Base-by-base conservation (phyloP, 441 rosid genomes). In the Populus tomentosa region DNA sequence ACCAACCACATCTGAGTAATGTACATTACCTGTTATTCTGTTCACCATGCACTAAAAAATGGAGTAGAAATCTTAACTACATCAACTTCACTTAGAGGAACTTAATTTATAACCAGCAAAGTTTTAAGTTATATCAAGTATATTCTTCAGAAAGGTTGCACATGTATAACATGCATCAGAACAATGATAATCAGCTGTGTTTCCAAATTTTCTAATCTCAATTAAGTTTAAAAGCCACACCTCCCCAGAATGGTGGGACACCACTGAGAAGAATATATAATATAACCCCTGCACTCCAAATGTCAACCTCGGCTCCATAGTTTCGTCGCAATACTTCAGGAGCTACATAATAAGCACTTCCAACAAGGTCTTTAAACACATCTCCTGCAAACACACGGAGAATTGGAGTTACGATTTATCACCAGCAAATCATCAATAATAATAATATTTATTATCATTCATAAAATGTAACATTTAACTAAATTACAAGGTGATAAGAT, bases 321-420 rank as follows among this genome's bases (percentile, higher is more conserved):
- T 56, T 67, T 33, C 85, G 74, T n/a, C 70, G 81, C 28, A 83
- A 53, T 33, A 83, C 85, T 74, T 81, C 84, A 61, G 84, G 84
- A 67, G 84, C 84, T 11, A 81, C 81, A 72, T 81, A 81, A 67
- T 83, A 83, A 7, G 85, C 85, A 78, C 85, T 83, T 75, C 85
- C 85, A 69, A 83, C 83, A 61, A 83, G 77, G 68, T 80, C 85
- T 70, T 36, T 77, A 69, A 83, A 83, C 63, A 67, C 62, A 71
- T 83, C 83, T 53, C 85, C 85, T 83, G 81, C 67, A 80, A 77
- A 59, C 50, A 72, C 70, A 42, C 10, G 69, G 73, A 80, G 23
- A 8, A 14, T 78, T 35, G 30, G 32, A 30, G 59, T 76, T 75
- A 80, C 74, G 80, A 67, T 30, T 18, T 67, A 74, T 84, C 73